Conservation (phyloP, 345 rosid genomes). For the Heritiera littoralis region DNA sequence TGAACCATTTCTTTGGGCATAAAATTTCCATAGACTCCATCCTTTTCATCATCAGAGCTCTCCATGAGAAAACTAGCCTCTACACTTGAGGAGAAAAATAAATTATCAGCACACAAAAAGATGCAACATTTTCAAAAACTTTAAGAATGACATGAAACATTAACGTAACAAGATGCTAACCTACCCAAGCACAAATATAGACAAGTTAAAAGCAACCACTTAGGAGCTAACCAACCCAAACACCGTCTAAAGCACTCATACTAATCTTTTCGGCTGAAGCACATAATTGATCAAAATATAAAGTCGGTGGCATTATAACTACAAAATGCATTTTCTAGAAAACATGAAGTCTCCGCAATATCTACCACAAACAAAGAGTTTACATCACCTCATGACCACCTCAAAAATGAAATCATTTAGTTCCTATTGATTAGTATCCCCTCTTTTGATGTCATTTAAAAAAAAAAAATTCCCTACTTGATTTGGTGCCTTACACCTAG, state of each 20-base stretch:
- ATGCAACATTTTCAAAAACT: not conserved
- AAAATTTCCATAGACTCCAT: conserved; percentile 37
- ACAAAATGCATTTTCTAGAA: not conserved
- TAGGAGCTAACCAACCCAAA: not conserved
- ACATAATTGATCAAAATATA: not conserved
- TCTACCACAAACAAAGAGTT: not conserved
- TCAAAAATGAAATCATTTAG: not conserved
- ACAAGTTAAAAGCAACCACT: not conserved
- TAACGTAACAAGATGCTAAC: not conserved
- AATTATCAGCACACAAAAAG: not conserved
- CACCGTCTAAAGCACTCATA: not conserved
- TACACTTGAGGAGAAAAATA: conserved; percentile 23
- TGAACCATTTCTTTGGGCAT: conserved; percentile 47
- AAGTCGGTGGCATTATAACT: not conserved
- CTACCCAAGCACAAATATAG: not conserved
- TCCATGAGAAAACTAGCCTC: conserved; percentile 45
- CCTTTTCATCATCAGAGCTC: conserved; percentile 60
- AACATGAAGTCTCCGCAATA: not conserved
- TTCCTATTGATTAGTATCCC: not conserved
- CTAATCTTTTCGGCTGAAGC: conserved; percentile 7
- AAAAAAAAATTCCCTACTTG: not conserved
- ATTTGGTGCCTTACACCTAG: not conserved
- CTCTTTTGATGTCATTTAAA: not conserved
- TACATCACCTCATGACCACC: not conserved
- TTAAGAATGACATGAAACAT: not conserved